Evolutionary conservation across 1,139 yeast species (phyloP), one percentile per base, ranked within the genome.

Genomic region (Yamadazyma jaroonii): DNA sequence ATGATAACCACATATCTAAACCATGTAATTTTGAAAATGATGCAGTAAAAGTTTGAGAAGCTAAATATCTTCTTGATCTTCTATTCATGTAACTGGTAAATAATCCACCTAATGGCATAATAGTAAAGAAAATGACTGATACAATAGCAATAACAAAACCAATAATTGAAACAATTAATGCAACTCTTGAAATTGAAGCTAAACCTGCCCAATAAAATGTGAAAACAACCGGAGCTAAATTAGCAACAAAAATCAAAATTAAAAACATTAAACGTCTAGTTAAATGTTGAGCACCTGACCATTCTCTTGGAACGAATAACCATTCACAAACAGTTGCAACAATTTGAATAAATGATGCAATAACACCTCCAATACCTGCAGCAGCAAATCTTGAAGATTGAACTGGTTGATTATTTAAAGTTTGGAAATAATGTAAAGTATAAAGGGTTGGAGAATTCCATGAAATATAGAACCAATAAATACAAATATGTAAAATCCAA

Each of bases 231-330:
- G 97, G 95, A 52, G 82, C 92, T 61, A 92, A 70, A 64, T 92
- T 92, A 49, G 83, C 57, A 37, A 74, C 67, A 45, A 90, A 72
- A 47, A 90, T 77, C 37, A 80, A 50, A 41, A 83, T 53, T 60
- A 92, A 66, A 60, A 90, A 85, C 71, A 82, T 56, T 54, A 92
- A 72, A 61, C 98, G 85, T 65, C 96, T 85, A 35, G 89, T 71
- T 61, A 92, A 78, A 62, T 88, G 97, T 69, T 92, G 97, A 63
- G 97, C 97, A 65, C 98, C 98, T 25, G 97, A 95, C 98, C 98
- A 92, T 56, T 84, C 81, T 69, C 97, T 83, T 47, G 98, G 98
- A 46, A 92, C 98, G 59, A 88, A 92, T 61, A 82, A 74, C 97
- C 96, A 94, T 67, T 92, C 98, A 54, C 86, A 80, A 35, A 89